Evolutionary conservation across 179 eudicot genomes (phyloP), one percentile per base, ranked within the genome.

Genomic region (Gypsophila paniculata): DNA sequence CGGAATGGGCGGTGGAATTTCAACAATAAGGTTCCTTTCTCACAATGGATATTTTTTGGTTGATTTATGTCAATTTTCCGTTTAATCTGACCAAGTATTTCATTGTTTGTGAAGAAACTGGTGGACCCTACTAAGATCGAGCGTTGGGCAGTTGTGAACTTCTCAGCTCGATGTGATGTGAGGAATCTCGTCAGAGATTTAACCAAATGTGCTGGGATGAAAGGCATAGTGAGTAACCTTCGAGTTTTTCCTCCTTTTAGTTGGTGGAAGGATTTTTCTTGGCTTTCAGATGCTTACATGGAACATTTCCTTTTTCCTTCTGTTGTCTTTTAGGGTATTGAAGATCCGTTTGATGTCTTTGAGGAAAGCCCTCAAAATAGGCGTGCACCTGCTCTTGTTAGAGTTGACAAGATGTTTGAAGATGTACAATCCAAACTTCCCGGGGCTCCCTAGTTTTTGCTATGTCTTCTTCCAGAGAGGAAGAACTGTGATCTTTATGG

Each of bases 391-490:
- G 84, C 96, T 25, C 74, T 81, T 36, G 90, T 87, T 14, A 79
- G 98, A 61, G 98, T 89, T 8, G 95, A 93, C 21, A 91, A 85
- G 71, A 89, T 93, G 96, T 75, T 90, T 72, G 98, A 89, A 36
- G 61, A 72, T 1, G 79, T 93, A 14, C 83, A 85, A 67, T 69
- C 84, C 13, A 85, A 86, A 65, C 90, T 91, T 65, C 96, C 95
- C 25, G 95, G 93, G 8, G 86, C 91, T 13, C 96, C 98, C 2
- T 85, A 91, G 76, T 83, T 93, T 39, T 80, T 93, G 32, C 81
- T 93, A 0, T 93, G 98, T 76, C 76, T 93, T 66, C 93, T 93
- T 62, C 96, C 96, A 0, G 98, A 93, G 88, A 77, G 96, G 73
- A 92, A 92, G 74, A 92, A 92, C 70, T 87, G 86, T 46, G 92